Evolutionary conservation across 371 early-diverging fungal species (phyloP).

Genomic region (Mucor sp.): DNA sequence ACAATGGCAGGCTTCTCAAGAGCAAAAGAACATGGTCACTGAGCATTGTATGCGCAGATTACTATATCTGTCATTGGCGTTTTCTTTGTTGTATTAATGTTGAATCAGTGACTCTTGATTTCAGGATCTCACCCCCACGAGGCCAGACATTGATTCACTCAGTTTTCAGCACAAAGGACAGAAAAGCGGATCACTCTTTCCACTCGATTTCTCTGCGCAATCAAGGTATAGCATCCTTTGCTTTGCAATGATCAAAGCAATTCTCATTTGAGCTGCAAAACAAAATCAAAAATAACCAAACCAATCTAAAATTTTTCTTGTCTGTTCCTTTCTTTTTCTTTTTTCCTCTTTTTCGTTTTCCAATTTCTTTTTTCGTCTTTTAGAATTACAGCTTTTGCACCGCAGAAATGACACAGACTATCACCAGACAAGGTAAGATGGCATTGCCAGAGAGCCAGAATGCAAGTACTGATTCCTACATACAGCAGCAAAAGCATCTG

Average conservation of each 20-base stretch:
- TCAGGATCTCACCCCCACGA: not conserved
- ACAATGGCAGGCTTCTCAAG: not conserved
- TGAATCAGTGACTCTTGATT: not conserved
- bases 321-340: not conserved
- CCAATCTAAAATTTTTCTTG: not conserved
- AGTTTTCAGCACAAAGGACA: not conserved
- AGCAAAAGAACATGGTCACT: not conserved
- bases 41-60: not conserved
- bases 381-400: not conserved
- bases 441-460: not conserved
- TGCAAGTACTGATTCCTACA: not conserved
- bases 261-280: slow-evolving; percentile 5
- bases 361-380: not conserved
- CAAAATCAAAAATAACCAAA: not conserved
- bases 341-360: not conserved
- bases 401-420: slow-evolving; percentile 14
- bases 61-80: not conserved
- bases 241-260: not conserved
- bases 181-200: not conserved
- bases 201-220: not conserved
- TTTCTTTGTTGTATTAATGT: not conserved
- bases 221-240: not conserved
- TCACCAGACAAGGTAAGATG: slow-evolving; percentile 3
- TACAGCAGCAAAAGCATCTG: not conserved
- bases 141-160: not conserved